Conservation (phyloP, 257 asterid species). For the Nicotiana otophora region DNA sequence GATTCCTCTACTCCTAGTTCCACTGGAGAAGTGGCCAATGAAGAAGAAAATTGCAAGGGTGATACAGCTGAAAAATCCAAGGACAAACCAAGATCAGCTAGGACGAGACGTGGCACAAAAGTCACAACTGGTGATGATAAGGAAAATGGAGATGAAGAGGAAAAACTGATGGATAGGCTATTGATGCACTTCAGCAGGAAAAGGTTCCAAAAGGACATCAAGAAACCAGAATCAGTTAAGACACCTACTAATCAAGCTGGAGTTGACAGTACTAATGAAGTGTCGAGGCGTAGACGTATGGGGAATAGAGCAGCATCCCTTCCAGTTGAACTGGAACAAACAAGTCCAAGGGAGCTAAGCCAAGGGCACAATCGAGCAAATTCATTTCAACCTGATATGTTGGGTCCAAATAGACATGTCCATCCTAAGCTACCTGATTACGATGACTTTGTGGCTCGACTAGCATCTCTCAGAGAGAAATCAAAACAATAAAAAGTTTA, state of each 20-base stretch:
- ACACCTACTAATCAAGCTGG: constrained; percentile 17
- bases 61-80: constrained; percentile 16
- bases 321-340: constrained; percentile 25
- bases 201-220: constrained; percentile 19
- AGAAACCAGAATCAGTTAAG: constrained; percentile 14
- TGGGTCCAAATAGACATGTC: constrained; percentile 38
- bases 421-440: constrained; percentile 80
- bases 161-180: constrained; percentile 48
- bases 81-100: constrained; percentile 40
- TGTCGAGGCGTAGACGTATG: constrained; percentile 15
- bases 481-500: background rate
- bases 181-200: constrained; percentile 45
- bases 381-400: constrained; percentile 44
- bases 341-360: constrained; percentile 22
- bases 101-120: constrained; percentile 32
- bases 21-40: background rate
- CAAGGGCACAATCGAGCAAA: constrained; percentile 43
- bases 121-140: constrained; percentile 12
- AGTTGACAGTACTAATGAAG: constrained; percentile 14
- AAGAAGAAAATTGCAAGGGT: constrained; percentile 13
- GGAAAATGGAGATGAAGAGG: constrained; percentile 42
- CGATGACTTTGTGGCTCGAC: constrained; percentile 71
- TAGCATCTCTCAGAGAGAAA: constrained; percentile 34
- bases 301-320: constrained; percentile 46
- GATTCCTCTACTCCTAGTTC: background rate